These are phyloP conservation scores for Claviceps africana DNA, from an alignment of 2,329 filamentous ascomycete species.

Conservation along the genomic window DNA sequence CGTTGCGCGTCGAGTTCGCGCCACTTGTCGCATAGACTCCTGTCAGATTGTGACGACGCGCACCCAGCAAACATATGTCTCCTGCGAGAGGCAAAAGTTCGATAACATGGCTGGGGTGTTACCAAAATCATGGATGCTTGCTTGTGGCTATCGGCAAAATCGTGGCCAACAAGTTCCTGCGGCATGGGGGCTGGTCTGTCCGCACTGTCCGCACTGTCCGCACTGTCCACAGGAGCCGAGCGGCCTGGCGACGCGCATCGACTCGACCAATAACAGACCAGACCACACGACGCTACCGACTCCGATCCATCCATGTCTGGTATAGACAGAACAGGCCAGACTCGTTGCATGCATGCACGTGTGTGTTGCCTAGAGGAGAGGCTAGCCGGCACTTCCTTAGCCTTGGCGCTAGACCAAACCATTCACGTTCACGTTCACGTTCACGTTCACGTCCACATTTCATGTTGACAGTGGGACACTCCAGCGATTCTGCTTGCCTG, in stretches of 20 bases:
- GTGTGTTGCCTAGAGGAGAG: too few relatives aligned
- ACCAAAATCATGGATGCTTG: too few relatives aligned
- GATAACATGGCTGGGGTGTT: not conserved
- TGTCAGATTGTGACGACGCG: too few relatives aligned
- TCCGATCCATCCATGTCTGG: too few relatives aligned
- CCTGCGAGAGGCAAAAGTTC: not conserved
- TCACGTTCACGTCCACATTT: not conserved
- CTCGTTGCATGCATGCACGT: too few relatives aligned
- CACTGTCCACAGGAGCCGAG: too few relatives aligned
- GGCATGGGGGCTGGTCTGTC: not conserved
- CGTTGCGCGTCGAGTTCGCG: not conserved
- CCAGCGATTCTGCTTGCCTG: not conserved
- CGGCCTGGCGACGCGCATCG: too few relatives aligned
- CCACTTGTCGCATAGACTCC: not conserved
- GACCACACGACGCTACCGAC: not conserved
- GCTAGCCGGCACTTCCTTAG: too few relatives aligned
- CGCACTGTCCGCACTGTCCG: too few relatives aligned
- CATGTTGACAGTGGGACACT: not conserved
- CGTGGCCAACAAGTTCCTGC: not conserved
- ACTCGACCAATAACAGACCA: too few relatives aligned
- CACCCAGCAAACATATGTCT: not conserved
- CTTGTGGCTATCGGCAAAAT: not conserved
- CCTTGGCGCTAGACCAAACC: too few relatives aligned
- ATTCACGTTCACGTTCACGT: not conserved
- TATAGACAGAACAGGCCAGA: not conserved